A percentile compares a stretch with the other conserved stretches of the same genome.
Evolutionary conservation across 78 protist genomes (phyloP).

Genomic region (Creolimax fragrantissima): DNA sequence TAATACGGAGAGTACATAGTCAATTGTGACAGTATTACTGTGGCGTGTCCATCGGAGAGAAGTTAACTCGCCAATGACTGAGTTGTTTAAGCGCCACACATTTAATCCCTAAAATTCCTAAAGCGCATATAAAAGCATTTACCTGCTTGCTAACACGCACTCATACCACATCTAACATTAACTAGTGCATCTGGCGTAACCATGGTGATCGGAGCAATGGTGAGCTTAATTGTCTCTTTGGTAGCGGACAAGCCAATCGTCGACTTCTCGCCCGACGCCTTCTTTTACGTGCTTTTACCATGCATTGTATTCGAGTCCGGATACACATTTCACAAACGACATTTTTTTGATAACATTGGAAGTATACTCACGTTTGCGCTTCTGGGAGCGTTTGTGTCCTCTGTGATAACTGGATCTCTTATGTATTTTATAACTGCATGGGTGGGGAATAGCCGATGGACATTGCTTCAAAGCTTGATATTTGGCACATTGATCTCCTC

Average conservation of each 20-base stretch:
- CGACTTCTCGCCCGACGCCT: slow-evolving; percentile 16
- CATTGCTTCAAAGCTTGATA: background rate
- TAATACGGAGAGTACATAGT: too few relatives aligned
- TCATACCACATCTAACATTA: too few relatives aligned
- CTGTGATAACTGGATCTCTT: slow-evolving; percentile 27
- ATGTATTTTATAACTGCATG: background rate
- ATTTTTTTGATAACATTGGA: slow-evolving; percentile 64
- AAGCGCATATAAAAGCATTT: too few relatives aligned
- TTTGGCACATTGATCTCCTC: slow-evolving; percentile 77
- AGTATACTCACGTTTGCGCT: slow-evolving; percentile 69
- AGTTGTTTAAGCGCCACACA: too few relatives aligned
- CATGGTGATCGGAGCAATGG: background rate
- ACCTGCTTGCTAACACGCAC: too few relatives aligned
- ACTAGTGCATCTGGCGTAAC: background rate
- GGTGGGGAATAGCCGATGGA: background rate
- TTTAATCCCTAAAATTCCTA: too few relatives aligned
- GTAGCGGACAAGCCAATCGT: background rate
- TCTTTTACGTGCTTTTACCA: slow-evolving; percentile 79
- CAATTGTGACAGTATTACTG: too few relatives aligned
- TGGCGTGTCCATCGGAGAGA: too few relatives aligned
- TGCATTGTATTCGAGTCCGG: slow-evolving; percentile 89
- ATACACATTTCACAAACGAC: slow-evolving; percentile 42
- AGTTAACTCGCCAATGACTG: too few relatives aligned
- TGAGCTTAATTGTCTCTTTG: background rate
- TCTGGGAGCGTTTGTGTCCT: slow-evolving; percentile 71